These are phyloP conservation scores for Tritrichomonas musculus DNA, from an alignment of 208 protist genomes.

Conservation along the genomic window DNA sequence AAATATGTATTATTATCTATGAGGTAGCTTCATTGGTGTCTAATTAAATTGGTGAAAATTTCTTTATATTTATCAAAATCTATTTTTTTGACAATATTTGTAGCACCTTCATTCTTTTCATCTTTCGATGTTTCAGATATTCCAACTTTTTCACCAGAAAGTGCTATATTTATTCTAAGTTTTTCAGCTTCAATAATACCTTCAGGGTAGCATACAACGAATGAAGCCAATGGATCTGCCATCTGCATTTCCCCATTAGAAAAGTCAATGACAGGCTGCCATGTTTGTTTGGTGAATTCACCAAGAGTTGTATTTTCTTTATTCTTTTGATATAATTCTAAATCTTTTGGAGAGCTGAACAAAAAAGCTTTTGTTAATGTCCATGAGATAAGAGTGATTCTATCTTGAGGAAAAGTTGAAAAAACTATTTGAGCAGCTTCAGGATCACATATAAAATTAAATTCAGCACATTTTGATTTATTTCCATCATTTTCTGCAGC, in stretches of 20 bases:
- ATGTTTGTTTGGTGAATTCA: neutral
- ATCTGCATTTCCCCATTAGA: neutral
- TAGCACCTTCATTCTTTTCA: neutral
- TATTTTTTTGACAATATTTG: neutral
- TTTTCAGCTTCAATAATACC: neutral
- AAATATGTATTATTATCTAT: neutral
- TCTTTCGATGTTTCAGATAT: neutral
- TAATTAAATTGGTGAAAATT: neutral
- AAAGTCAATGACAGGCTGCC: neutral
- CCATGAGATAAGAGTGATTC: neutral
- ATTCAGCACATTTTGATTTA: constrained; percentile 4
- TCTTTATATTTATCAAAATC: neutral
- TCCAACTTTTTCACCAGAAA: neutral
- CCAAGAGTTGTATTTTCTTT: neutral
- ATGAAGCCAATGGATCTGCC: constrained; percentile 17
- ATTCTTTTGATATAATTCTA: neutral
- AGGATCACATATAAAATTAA: neutral
- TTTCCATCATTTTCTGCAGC: neutral
- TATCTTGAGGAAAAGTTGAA: neutral
- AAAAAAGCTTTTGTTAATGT: neutral
- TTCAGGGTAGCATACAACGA: neutral
- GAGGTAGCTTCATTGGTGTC: neutral
- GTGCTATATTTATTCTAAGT: neutral
- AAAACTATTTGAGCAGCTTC: neutral
- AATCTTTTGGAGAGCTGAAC: neutral